Percentiles rank a stretch among this genome's conserved stretches.
Conservation (phyloP, 2,329 filamentous ascomycete genomes). For the Phyllosticta ampelicida region DNA sequence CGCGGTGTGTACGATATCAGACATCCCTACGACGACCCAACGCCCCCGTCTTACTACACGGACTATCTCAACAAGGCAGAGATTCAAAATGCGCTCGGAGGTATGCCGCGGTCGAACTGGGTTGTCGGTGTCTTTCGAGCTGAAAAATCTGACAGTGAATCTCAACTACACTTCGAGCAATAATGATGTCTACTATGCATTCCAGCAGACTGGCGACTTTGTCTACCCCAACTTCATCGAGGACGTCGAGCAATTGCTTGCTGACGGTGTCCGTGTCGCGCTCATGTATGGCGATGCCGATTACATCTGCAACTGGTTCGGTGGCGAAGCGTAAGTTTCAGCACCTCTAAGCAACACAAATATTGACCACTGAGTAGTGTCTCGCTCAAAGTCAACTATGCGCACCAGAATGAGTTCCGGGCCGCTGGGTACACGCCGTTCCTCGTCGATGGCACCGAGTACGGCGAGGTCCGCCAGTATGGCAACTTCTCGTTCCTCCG, state of each 20-base stretch:
- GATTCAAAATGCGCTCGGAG: slow-evolving; percentile 50
- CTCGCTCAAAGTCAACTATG: slow-evolving; percentile 27
- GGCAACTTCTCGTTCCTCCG: slow-evolving; percentile 32
- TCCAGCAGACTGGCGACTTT: slow-evolving; percentile 43
- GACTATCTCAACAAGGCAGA: slow-evolving; percentile 53
- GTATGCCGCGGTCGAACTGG: no score
- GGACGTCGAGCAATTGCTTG: slow-evolving; percentile 32
- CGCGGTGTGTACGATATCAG: slow-evolving; percentile 49
- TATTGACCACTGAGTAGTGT: slow-evolving; percentile 17
- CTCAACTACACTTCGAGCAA: slow-evolving; percentile 49
- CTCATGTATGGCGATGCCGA: slow-evolving; percentile 26
- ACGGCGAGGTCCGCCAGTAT: slow-evolving; percentile 30
- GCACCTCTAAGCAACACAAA: neutral
- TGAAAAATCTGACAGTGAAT: no score
- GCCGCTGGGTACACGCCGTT: slow-evolving; percentile 24
- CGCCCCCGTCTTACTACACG: slow-evolving; percentile 50
- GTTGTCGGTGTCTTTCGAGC: no score
- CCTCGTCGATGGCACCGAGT: slow-evolving; percentile 27
- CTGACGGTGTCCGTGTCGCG: slow-evolving; percentile 27
- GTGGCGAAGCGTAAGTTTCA: slow-evolving; percentile 13
- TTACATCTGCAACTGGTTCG: slow-evolving; percentile 29
- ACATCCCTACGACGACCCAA: slow-evolving; percentile 45
- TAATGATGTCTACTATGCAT: slow-evolving; percentile 38
- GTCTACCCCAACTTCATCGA: slow-evolving; percentile 47
- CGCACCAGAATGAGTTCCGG: slow-evolving; percentile 21